Conservation (phyloP, 257 asterid species). For the Petrea volubilis region DNA sequence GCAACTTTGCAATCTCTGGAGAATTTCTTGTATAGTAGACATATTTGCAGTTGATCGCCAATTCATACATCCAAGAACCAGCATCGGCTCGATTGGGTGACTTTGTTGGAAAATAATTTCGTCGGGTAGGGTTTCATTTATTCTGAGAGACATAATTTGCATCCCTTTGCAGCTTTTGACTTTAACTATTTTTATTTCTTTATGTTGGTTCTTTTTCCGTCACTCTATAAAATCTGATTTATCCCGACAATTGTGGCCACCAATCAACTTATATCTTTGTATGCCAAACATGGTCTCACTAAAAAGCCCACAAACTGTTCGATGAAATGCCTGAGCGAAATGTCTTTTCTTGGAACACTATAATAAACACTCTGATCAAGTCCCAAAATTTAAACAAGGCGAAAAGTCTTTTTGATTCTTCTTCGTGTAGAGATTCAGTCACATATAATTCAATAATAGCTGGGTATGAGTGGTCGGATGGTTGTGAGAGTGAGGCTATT, state of each 20-base stretch:
- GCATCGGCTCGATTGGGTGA: no score
- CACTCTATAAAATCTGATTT: conserved; percentile 47
- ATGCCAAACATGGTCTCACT: conserved; percentile 42
- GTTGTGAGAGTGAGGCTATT: conserved; percentile 51
- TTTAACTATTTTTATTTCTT: no score
- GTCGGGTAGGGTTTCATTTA: no score
- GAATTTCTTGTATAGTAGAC: not conserved
- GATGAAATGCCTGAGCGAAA: conserved; percentile 83
- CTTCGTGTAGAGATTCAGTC: conserved; percentile 65
- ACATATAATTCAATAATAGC: conserved; percentile 72
- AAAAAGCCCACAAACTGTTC: conserved; percentile 63
- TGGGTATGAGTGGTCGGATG: conserved; percentile 57
- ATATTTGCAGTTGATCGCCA: no score
- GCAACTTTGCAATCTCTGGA: not conserved
- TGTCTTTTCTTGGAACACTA: conserved; percentile 78
- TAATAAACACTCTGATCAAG: conserved; percentile 55
- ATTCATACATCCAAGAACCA: no score
- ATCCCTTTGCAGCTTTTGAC: no score
- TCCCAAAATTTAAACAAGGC: conserved; percentile 52
- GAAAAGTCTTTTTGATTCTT: conserved; percentile 45
- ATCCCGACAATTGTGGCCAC: conserved; percentile 27
- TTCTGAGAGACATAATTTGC: no score
- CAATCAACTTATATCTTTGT: conserved; percentile 63
- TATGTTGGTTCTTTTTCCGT: no score
- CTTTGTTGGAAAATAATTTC: no score